Conservation (phyloP, 2,329 filamentous ascomycete species). For the Ascochyta lentis region DNA sequence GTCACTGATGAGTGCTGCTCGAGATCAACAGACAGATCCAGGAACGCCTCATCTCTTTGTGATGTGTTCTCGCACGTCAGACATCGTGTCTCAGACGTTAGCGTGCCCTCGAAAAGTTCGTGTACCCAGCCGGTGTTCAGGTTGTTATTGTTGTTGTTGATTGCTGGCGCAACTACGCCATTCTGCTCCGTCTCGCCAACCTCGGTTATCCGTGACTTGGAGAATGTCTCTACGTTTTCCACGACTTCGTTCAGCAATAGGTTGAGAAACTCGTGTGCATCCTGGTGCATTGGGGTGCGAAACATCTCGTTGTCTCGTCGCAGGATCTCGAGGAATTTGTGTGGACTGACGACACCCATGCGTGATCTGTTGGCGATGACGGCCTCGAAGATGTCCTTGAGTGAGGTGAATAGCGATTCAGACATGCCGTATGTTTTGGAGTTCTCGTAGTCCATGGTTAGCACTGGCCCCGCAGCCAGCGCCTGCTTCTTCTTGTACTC, state of each 20-base stretch:
- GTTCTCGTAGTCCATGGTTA: conserved; percentile 85
- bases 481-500: conserved; percentile 99
- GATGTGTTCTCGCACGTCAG: conserved; percentile 95
- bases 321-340: conserved; percentile 91
- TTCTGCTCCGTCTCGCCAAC: conserved; percentile 36
- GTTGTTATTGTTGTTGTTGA: conserved; percentile 8
- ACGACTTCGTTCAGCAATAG: conserved; percentile 96
- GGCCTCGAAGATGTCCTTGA: conserved; percentile 96
- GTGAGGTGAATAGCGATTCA: conserved; percentile 89
- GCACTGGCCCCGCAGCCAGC: conserved; percentile 82
- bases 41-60: conserved; percentile 91
- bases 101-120: conserved; percentile 91
- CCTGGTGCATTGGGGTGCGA: conserved; percentile 94
- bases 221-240: conserved; percentile 88
- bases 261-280: conserved; percentile 96
- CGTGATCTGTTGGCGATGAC: conserved; percentile 81
- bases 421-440: conserved; percentile 85
- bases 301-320: conserved; percentile 98
- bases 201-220: conserved; percentile 64
- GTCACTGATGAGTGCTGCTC: conserved; percentile 96
- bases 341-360: conserved; percentile 88
- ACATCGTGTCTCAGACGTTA: conserved; percentile 96
- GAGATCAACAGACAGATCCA: conserved; percentile 94
- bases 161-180: conserved; percentile 24
- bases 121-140: conserved; percentile 80